These are phyloP conservation scores for Penicillium palitans DNA, from an alignment of 2,329 filamentous ascomycete species.

Conservation along the genomic window DNA sequence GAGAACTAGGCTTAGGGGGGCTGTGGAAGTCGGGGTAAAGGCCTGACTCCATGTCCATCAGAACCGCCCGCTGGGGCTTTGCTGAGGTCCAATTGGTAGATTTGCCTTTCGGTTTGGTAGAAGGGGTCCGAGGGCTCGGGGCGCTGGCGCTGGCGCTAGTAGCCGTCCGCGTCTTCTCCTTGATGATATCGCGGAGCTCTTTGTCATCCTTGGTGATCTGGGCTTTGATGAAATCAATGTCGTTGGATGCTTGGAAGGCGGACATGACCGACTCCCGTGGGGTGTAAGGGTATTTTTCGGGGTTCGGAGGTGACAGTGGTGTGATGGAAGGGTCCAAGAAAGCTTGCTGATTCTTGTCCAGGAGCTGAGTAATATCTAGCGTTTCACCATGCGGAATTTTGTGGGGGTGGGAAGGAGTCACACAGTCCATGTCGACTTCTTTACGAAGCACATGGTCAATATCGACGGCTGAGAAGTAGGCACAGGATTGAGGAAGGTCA, in stretches of 20 bases:
- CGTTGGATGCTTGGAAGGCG: slow-evolving; percentile 56
- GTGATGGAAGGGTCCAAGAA: slow-evolving; percentile 65
- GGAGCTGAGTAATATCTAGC: slow-evolving; percentile 75
- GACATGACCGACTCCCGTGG: slow-evolving; percentile 80
- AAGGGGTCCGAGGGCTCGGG: slow-evolving; percentile 19
- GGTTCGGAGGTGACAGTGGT: slow-evolving; percentile 58
- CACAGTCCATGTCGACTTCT: slow-evolving; percentile 96
- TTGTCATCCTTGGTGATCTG: slow-evolving; percentile 75
- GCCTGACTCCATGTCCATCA: slow-evolving; percentile 46
- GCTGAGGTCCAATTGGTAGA: slow-evolving; percentile 32
- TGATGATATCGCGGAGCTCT: slow-evolving; percentile 73
- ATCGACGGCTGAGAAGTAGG: slow-evolving; percentile 93
- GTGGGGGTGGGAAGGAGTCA: slow-evolving; percentile 80
- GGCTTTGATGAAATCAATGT: slow-evolving; percentile 71
- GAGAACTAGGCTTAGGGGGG: slow-evolving; percentile 17
- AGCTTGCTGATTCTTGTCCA: slow-evolving; percentile 70
- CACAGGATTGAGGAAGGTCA: slow-evolving; percentile 89
- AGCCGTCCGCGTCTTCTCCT: slow-evolving; percentile 52
- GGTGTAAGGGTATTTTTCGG: slow-evolving; percentile 66
- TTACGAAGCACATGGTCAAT: slow-evolving; percentile 95
- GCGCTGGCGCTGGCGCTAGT: slow-evolving; percentile 9
- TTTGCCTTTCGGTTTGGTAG: slow-evolving; percentile 32
- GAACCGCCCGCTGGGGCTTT: slow-evolving; percentile 46
- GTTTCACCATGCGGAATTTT: slow-evolving; percentile 83
- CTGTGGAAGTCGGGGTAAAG: slow-evolving; percentile 36